Evolutionary conservation across 2,329 filamentous ascomycete species (phyloP), one percentile per base, ranked within the genome.

Genomic region (Microdochium paspali): DNA sequence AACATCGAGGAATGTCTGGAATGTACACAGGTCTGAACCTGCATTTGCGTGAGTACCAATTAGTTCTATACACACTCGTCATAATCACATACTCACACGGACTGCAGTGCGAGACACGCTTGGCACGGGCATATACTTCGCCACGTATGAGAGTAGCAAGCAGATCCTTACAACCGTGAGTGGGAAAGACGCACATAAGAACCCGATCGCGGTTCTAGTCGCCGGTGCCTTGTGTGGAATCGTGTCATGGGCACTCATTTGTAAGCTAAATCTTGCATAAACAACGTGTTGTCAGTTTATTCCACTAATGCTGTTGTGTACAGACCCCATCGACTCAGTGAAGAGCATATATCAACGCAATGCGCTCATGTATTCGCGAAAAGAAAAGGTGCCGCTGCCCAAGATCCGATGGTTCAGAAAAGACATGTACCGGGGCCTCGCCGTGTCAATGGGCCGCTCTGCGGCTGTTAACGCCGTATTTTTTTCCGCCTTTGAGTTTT

Each of bases 291-390:
- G 28, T 26, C 18, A 32, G 21, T 42, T 32, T 28, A 49, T 13
- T 12, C 24, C 10, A 50, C 30, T 23, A 30, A 45, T 31, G 50
- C 25, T 28, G 24, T 50, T 52, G 46, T 26, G 15, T 26, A 18
- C 50, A 80, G 77, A 81, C 60, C 82, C 82, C 3, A 85, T 91
- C 53, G 87, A 93, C 63, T 88, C 86, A 6, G 85, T 85, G 45
- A 93, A 93, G 68, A 89, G 84, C 58, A 85, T 88, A 49, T 94
- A 91, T 61, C 88, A 94, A 61, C 81, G 87, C 44, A 88, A 90
- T 55, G 84, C 87, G 40, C 75, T 93, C 24, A 79, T 85, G 50
- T 80, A 82, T 55, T 77, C 80, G 25, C 78, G 76, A 55, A 80
- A 80, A n/a, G 72, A 84, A 55, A 75, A 66, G 46, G 79, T 83